Base-by-base conservation (phyloP, 225 moss, liverwort and hornwort species). In the Physcomitrium patens region DNA sequence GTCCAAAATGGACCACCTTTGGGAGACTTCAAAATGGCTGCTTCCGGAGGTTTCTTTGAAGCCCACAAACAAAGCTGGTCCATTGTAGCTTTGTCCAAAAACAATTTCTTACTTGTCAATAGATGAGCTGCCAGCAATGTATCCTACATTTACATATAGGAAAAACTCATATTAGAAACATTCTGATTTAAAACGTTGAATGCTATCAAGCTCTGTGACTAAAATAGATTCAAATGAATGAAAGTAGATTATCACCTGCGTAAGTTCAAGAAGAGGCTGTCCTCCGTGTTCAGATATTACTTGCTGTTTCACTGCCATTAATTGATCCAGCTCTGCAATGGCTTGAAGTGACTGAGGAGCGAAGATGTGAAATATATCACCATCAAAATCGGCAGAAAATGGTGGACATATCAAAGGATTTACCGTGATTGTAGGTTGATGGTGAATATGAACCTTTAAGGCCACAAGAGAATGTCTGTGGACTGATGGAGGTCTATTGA, bases 381-480 rank as follows among this genome's bases (percentile, higher is more conserved):
- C 97, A 71, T 97, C 97, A 67, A 97, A 97, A 67, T 97, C 97
- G 3, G 90, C 97, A 66, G 86, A 86, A 59, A 90, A 93, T 18
- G 97, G 97, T 19, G 94, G 70, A 74, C 97, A 97, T 51, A 97
- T 78, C 24, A 97, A 62, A 0, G 97, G 97, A 76, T 97, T 97
- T 22, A 97, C 82, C 1, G 90, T 82, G 46, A 97, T 76, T 7
- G 93, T 90, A 10, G 87, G 83, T 12, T 75, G 79, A 1, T 76
- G 42, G 65, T 87, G 88, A 15, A 94, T 63, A 59, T 82, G 86
- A 26, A 89, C 97, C 79, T 71, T 87, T 20, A 97, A 60, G 8
- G 97, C 91, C 74, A 97, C 87, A 7, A 97, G 76, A 3, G 97
- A 97, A 69, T 97, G 97, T 55, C 91, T 94, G 62, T 97, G 97